A percentile compares a stretch with the other conserved stretches of the same genome.
Conservation (phyloP, 1,284 basidiomycete genomes). For the Rugosomyces carneus region DNA sequence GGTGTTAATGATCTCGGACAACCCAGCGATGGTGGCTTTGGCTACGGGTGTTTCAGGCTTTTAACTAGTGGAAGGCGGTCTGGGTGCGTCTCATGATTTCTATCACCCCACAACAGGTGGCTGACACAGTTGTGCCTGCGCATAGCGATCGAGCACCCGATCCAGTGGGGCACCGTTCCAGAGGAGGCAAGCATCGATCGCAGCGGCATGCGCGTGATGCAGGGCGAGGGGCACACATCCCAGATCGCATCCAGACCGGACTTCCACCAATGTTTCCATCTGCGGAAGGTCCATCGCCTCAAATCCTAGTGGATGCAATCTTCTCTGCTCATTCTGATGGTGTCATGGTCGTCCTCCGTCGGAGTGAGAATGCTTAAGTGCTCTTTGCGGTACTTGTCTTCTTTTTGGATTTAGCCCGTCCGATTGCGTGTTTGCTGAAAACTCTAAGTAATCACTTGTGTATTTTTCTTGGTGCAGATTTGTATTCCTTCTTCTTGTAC, state of each 20-base stretch:
- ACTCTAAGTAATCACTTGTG: not conserved
- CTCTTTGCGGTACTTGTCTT: not conserved
- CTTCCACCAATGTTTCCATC: slow-evolving; percentile 6
- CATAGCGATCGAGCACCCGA: slow-evolving; percentile 27
- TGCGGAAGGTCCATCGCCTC: slow-evolving; percentile 26
- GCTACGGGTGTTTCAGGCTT: slow-evolving; percentile 63
- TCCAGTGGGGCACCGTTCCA: slow-evolving; percentile 20
- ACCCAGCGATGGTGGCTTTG: slow-evolving; percentile 75
- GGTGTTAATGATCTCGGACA: slow-evolving; percentile 74
- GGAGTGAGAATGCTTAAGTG: slow-evolving; percentile 16
- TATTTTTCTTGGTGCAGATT: no score
- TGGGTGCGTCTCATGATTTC: slow-evolving; percentile 29
- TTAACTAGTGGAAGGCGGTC: slow-evolving; percentile 53
- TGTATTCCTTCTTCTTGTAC: no score
- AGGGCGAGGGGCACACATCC: slow-evolving; percentile 12
- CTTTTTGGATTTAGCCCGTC: not conserved
- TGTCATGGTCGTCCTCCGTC: slow-evolving; percentile 66
- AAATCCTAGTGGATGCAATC: slow-evolving; percentile 61
- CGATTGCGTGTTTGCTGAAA: not conserved
- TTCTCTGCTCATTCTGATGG: slow-evolving; percentile 79
- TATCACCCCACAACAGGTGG: not conserved
- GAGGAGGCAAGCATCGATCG: slow-evolving; percentile 13
- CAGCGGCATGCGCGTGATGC: slow-evolving; percentile 12
- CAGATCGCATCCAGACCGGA: slow-evolving; percentile 8
- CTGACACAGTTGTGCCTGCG: not conserved